Percentiles rank a stretch among this genome's conserved stretches.
These are phyloP conservation scores for Lachancea fermentati DNA, from an alignment of 805 yeast species.

Conservation along the genomic window DNA sequence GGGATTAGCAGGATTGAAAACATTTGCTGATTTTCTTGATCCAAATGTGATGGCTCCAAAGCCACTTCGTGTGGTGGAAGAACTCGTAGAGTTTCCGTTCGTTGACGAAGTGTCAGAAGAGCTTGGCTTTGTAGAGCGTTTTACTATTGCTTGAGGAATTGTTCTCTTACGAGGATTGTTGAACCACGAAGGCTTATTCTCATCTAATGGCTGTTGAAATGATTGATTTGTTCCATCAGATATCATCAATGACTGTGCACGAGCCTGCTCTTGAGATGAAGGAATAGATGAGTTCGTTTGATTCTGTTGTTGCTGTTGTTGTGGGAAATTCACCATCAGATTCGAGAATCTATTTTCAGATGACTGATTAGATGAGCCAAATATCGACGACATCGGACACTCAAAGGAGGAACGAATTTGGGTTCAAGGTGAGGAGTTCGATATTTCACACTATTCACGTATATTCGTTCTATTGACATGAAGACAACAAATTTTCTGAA, in stretches of 20 bases:
- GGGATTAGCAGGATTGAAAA: conserved; percentile 9
- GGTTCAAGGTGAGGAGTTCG: not conserved
- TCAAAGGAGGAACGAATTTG: too few relatives aligned
- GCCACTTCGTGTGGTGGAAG: conserved; percentile 25
- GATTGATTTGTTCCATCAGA: conserved; percentile 10
- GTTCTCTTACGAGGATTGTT: conserved; percentile 41
- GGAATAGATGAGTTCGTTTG: conserved; percentile 18
- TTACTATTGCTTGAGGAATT: conserved; percentile 43
- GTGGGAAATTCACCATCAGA: conserved; percentile 20
- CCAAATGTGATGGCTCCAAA: conserved; percentile 38
- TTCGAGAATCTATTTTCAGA: conserved; percentile 18
- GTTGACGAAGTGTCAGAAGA: conserved; percentile 19
- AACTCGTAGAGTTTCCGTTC: conserved; percentile 15
- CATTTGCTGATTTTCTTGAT: conserved; percentile 25
- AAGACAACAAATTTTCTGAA: not conserved
- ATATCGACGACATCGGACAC: conserved; percentile 10
- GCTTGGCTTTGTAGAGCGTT: conserved; percentile 33
- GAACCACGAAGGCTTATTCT: conserved; percentile 34
- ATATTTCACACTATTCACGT: not conserved
- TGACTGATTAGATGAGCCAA: conserved; percentile 11
- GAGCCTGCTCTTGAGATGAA: conserved; percentile 27
- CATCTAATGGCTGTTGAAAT: conserved; percentile 33
- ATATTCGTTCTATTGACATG: not conserved
- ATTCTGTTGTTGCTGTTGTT: conserved; percentile 19
- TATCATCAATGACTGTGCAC: conserved; percentile 8